phyloP scores from a whole-genome alignment of 2,329 filamentous ascomycete species.

The Tricladium varicosporioides region DNA sequence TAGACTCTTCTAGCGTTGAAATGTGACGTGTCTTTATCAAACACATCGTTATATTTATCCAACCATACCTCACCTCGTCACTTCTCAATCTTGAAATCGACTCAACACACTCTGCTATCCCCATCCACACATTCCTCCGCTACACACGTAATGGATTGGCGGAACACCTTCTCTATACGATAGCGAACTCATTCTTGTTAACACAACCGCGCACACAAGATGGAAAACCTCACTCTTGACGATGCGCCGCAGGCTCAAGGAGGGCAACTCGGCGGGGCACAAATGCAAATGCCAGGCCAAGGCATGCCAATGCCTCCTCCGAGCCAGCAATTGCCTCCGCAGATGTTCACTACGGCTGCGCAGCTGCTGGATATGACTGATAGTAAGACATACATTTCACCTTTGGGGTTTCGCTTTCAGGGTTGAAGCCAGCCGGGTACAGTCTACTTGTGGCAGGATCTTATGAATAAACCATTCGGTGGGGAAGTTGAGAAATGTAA shows the following conservation, averaged over 20 bases:
- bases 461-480: not conserved
- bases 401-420: not conserved
- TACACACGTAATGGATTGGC: conserved; percentile 28
- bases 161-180: conserved; percentile 13
- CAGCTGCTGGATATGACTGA: conserved; percentile 95
- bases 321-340: conserved; percentile 72
- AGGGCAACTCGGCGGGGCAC: conserved; percentile 15
- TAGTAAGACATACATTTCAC: conserved; percentile 61
- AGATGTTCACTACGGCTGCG: conserved; percentile 98
- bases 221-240: conserved; percentile 54
- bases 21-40: conserved; percentile 8
- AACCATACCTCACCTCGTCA: conserved; percentile 7
- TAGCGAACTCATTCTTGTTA: conserved; percentile 20
- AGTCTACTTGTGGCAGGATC: not conserved
- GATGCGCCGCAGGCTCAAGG: conserved; percentile 44
- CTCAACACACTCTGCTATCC: not conserved
- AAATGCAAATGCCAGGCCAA: conserved; percentile 9
- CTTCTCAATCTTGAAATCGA: not conserved
- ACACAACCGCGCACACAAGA: conserved; percentile 33
- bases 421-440: not conserved
- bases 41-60: conserved; percentile 1
- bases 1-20: not conserved
- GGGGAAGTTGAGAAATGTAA: not conserved
- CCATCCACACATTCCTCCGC: not conserved
- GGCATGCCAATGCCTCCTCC: conserved; percentile 24